Base-by-base conservation (phyloP, 345 rosid species). In the Lagerstroemia speciosa region DNA sequence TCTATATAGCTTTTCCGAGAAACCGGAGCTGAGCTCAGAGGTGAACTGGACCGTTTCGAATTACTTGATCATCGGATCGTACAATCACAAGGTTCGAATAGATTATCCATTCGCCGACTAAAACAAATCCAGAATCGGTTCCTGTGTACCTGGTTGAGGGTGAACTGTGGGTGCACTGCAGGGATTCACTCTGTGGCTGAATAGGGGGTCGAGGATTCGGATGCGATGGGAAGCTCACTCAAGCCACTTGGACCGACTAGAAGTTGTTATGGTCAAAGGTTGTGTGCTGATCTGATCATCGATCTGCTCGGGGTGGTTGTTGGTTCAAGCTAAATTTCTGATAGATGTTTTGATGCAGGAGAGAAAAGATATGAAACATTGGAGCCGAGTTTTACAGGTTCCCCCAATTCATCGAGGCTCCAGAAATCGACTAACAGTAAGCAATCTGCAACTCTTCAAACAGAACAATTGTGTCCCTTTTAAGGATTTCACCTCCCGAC, bases 141-240 rank as follows among this genome's bases (percentile, higher is more conserved):
- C 46, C 7, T 31, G 4, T 22, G 48, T 64, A 26, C 1, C 32
- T 38, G 20, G 30, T 19, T 8, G 16, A 36, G 30, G 66, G 46
- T 60, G 8, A 30, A 27, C 36, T 34, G 60, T 57, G 5, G 43
- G 27, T n/a, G n/a, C n/a, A 60, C 58, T 73, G 57, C 79, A 87
- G 89, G 86, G 88, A 24, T 83, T 85, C 76, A 73, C 79, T 60
- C 62, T 85, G 74, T 87, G 92, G 92, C 60, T 87, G 75, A 87
- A 87, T 71, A 82, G 78, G 73, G 89, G 88, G 27, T 87, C 89
- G 22, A 70, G 69, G 69, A 70, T 87, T 53, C 72, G 73, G 29
- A 72, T 79, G 76, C 78, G 76, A 75, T 83, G 82, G 83, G 82
- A 79, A 71, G 80, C 83, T 70, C 82, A 78, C 68, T 64, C 67